A percentile compares a stretch with the other conserved stretches of the same genome.
These are phyloP conservation scores for Didymella keratinophila DNA, from an alignment of 2,329 filamentous ascomycete genomes.

Conservation along the genomic window DNA sequence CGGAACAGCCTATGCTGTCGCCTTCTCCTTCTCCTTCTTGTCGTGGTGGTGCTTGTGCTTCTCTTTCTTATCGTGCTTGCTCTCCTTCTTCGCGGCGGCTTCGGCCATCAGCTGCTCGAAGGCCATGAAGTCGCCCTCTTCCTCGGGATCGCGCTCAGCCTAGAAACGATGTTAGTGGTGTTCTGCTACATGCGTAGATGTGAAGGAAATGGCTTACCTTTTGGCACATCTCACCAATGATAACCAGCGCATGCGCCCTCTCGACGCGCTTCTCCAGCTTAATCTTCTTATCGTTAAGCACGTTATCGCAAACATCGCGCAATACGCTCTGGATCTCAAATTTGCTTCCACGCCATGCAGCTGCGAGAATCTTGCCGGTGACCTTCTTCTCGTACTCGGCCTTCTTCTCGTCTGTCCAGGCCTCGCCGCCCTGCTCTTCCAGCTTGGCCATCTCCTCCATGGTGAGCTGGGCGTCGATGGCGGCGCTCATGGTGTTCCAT, in stretches of 20 bases:
- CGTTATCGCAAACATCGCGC: slow-evolving; percentile 89
- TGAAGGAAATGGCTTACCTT: slow-evolving; percentile 66
- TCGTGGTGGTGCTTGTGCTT: slow-evolving; percentile 47
- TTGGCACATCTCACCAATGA: slow-evolving; percentile 87
- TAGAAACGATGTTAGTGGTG: slow-evolving; percentile 49
- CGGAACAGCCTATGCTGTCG: slow-evolving; percentile 17
- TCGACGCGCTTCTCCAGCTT: slow-evolving; percentile 85
- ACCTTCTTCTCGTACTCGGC: slow-evolving; percentile 94
- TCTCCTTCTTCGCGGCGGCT: slow-evolving; percentile 92
- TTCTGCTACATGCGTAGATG: neutral
- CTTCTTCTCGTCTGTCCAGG: slow-evolving; percentile 98
- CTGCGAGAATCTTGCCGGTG: slow-evolving; percentile 96
- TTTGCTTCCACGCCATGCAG: slow-evolving; percentile 94
- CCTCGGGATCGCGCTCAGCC: slow-evolving; percentile 89
- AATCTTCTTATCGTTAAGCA: slow-evolving; percentile 81
- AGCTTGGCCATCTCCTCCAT: slow-evolving; percentile 99
- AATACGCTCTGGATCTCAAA: slow-evolving; percentile 98
- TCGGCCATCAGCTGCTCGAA: slow-evolving; percentile 98
- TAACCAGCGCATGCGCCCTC: slow-evolving; percentile 85
- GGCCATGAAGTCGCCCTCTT: slow-evolving; percentile 98
- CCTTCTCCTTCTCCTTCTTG: slow-evolving; percentile 42
- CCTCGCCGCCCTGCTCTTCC: slow-evolving; percentile 92
- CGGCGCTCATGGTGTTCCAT: slow-evolving; percentile 95
- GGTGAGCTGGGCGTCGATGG: slow-evolving; percentile 95
- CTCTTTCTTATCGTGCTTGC: slow-evolving; percentile 67